Evolutionary conservation across 1,284 basidiomycete genomes (phyloP), one percentile per base, ranked within the genome.

Genomic region (Trichosporon coremiiforme): DNA sequence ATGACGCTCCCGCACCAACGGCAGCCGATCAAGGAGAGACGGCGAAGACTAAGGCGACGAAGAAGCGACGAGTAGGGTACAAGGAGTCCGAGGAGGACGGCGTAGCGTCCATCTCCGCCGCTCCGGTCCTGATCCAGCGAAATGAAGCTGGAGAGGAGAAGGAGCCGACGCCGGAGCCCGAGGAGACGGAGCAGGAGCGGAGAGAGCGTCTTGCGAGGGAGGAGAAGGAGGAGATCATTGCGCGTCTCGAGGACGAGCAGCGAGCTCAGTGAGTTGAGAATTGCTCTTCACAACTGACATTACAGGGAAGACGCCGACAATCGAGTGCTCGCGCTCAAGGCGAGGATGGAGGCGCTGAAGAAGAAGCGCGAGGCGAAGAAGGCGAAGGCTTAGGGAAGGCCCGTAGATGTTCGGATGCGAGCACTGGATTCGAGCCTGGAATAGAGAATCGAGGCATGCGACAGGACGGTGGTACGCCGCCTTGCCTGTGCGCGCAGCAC

Each of bases 181-280:
- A 81, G 64, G 82, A 84, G 76, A 83, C 75, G 2, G 81, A 81
- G 69, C 77, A 71, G 50, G 82, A 82, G 70, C 73, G 70, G 55
- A 71, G 79, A 60, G 79, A 68, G 36, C 70, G 82, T 25, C 13
- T 80, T 57, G 78, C 75, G 29, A 68, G 79, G 22, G 83, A 84
- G 70, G 83, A 84, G 75, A 75, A 76, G 66, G 83, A 84, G 71
- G 83, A 84, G 75, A 82, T 84, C 25, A 77, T 84, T 68, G 73
- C 70, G 47, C 69, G 83, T 12, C 69, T 84, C 36, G 81, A 83
- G 66, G 83, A 83, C 66, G 83, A 84, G 73, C 77, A 80, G 71
- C 71, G 83, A 45, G 83, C 83, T 29, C 83, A 84, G 82, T 84
- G 69, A 78, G 83, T 82, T n/a, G 25, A 45, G 33, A 15, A 4